phyloP scores from a whole-genome alignment of 345 rosid genomes.

The Eucalyptus curtisii region DNA sequence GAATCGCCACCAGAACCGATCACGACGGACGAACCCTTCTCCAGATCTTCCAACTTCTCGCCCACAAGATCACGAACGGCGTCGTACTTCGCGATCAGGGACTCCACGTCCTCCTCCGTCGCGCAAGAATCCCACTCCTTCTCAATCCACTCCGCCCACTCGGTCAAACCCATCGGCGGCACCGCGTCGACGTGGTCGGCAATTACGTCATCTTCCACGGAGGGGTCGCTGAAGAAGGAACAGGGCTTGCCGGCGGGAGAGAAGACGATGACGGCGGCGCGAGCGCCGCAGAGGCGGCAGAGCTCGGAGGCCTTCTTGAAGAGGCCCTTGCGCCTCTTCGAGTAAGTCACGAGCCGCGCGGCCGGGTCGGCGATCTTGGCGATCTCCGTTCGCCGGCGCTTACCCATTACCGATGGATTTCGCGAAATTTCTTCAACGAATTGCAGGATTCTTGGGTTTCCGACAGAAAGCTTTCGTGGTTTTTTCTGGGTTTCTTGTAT shows the following conservation, averaged over 20 bases:
- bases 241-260: neutral
- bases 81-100: neutral
- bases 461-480: neutral
- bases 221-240: neutral
- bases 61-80: neutral
- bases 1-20: neutral
- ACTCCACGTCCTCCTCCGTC: neutral
- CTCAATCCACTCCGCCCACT: neutral
- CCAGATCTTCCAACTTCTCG: neutral
- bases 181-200: neutral
- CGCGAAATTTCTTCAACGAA: fast-evolving
- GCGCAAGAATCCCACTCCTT: neutral
- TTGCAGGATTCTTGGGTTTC: neutral
- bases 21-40: neutral
- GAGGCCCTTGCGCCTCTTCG: neutral
- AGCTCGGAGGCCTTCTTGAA: neutral
- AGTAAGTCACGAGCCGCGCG: neutral
- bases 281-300: neutral
- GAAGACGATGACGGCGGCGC: neutral
- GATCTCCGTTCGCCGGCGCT: neutral
- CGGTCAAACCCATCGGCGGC: neutral
- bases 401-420: neutral
- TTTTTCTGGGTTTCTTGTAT: neutral
- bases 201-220: too few relatives aligned
- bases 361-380: neutral